Base-by-base conservation (phyloP, 2,329 filamentous ascomycete genomes). In the Botryosphaeria dothidea region DNA sequence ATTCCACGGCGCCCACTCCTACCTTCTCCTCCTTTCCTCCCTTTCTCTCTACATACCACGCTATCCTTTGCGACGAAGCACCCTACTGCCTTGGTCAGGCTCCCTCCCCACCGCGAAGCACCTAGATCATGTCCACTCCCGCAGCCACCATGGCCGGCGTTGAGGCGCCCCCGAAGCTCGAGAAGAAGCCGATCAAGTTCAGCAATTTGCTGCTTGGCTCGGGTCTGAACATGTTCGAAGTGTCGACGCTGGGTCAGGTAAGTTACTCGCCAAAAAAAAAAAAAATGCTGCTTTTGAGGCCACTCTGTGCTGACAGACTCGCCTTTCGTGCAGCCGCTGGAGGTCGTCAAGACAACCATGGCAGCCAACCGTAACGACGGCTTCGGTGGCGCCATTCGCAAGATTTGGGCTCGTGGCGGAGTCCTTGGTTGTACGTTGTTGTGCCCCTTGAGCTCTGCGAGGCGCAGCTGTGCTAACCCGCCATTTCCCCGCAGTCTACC, bases 181-280 rank as follows among this genome's bases (percentile, higher is more conserved):
- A 97, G 90, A 98, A 98, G 91, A 98, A 98, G 88, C 95, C 95
- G 71, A 88, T 99, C 88, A 98, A 97, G 88, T 98, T 98, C 87
- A 97, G 93, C 85, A 99, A 99, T 84, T 82, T 99, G 87, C 85
- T 99, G 76, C 88, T 97, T 74, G 93, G 93, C 77, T 92, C 92
- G 77, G 92, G 93, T 73, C 87, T 97, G 83, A 97, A 97, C 86
- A 84, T 97, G 87, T 97, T 97, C 80, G 93, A 97, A 79, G 88
- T 90, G 75, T 89, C 88, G 69, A 86, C 88, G 70, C 81, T 90
- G 76, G 88, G 88, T 77, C 88, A 90, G 84, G 84, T 86, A 83
- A 72, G 70, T 61, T 29, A 29, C 43, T 13, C 23, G 48, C 31
- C n/a, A n/a, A n/a, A n/a, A n/a, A n/a, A n/a, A n/a, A n/a, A 21